Conservation (phyloP, 1,284 basidiomycete genomes). For the Microstroma glucosiphilum region DNA sequence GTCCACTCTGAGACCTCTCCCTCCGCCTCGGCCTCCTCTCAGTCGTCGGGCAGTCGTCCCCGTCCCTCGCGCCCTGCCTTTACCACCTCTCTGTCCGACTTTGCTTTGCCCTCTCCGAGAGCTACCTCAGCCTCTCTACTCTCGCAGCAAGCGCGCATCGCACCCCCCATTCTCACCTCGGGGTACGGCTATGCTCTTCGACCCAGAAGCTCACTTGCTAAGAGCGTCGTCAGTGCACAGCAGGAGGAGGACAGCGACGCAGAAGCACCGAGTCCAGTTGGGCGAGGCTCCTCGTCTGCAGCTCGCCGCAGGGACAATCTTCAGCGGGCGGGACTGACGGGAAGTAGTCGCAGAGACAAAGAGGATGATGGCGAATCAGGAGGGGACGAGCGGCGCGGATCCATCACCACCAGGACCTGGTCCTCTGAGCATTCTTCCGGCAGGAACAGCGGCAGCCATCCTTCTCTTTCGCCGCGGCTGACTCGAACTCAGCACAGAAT, state of each 20-base stretch:
- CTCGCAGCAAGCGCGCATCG: background rate
- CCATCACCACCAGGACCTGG: background rate
- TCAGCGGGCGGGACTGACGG: background rate
- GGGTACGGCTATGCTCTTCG: background rate
- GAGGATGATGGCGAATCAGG: background rate
- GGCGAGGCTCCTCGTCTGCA: background rate
- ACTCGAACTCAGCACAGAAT: background rate
- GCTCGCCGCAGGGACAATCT: background rate
- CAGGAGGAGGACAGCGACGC: background rate
- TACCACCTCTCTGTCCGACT: slow-evolving; percentile 4
- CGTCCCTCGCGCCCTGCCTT: slow-evolving; percentile 1
- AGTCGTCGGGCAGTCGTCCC: background rate
- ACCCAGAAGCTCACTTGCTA: background rate
- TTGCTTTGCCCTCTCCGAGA: background rate
- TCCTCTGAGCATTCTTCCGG: background rate
- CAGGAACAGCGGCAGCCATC: background rate
- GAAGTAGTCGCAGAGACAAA: too few relatives aligned
- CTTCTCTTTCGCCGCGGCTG: background rate
- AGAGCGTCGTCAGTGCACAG: background rate
- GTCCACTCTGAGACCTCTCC: too few relatives aligned
- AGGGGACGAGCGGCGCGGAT: background rate
- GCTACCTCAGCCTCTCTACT: background rate
- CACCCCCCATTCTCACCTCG: background rate
- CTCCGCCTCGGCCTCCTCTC: too few relatives aligned
- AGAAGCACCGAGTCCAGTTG: background rate